phyloP scores from a whole-genome alignment of 805 yeast species.

The Starmerella riodocensis region DNA sequence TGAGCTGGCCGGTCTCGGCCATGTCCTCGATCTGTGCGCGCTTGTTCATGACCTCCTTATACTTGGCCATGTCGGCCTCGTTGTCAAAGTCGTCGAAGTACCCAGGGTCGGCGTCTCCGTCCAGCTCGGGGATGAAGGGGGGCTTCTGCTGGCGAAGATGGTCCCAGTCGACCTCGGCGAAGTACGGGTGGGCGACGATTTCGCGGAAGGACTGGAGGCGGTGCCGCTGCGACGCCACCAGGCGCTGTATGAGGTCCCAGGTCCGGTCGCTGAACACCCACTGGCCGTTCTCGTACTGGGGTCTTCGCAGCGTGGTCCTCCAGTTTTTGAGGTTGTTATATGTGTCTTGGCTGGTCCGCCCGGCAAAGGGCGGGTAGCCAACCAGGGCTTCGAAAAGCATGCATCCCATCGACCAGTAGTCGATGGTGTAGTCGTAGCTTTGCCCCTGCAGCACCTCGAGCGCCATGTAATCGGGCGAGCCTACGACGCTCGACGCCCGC shows the following conservation, averaged over 20 bases:
- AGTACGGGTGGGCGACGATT: constrained; percentile 66
- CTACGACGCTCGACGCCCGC: constrained; percentile 90
- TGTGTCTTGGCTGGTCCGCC: constrained; percentile 85
- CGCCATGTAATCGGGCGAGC: constrained; percentile 99
- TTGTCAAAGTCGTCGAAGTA: constrained; percentile 95
- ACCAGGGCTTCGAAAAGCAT: constrained; percentile 91
- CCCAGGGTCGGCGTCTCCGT: constrained; percentile 96
- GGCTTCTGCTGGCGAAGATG: constrained; percentile 58
- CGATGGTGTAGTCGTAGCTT: constrained; percentile 88
- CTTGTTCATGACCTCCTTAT: constrained; percentile 91
- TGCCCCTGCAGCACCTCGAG: constrained; percentile 90
- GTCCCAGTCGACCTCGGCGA: constrained; percentile 71
- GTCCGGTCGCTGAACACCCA: constrained; percentile 91
- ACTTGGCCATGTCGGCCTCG: constrained; percentile 93
- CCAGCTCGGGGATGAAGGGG: constrained; percentile 93
- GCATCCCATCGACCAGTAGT: constrained; percentile 97
- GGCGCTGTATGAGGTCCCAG: constrained; percentile 70
- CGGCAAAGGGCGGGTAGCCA: constrained; percentile 96
- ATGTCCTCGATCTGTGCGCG: constrained; percentile 71
- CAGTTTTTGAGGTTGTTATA: constrained; percentile 86
- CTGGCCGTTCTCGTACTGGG: constrained; percentile 81
- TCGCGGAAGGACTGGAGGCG: constrained; percentile 72
- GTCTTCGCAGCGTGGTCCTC: constrained; percentile 78
- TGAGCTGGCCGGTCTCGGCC: constrained; percentile 49
- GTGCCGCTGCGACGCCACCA: constrained; percentile 66